Base-by-base conservation (phyloP, 2,329 filamentous ascomycete genomes). In the Penicillium nordicum region DNA sequence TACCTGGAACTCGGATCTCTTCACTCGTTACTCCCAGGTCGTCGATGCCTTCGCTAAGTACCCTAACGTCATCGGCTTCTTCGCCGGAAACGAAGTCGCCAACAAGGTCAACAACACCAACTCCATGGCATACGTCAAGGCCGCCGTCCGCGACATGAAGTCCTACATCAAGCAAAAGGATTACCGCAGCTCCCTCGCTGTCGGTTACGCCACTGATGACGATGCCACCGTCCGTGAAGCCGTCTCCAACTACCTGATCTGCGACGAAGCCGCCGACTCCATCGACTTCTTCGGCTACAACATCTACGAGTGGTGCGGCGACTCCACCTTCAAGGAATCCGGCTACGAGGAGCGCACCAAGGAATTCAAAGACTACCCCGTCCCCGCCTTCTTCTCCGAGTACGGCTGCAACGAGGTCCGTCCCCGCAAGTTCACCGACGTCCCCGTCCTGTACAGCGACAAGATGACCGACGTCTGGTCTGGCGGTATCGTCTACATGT, bases 251-350 rank as follows among this genome's bases (percentile, higher is more conserved):
- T 99, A 96, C 84, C 97, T 99, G 80, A 92, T 96, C 82, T 99
- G 94, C 72, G 90, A 92, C 55, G 64, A 70, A 58, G 75, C 84
- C 59, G 78, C 80, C 9, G 76, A 78, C 70, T 75, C 88, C 59
- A 96, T 97, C 64, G 94, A 99, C 78, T 97, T 95, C 82, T 99
- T 92, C 90, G 94, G 94, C 57, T 97, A 97, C 88, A 99, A 99
- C 83, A 96, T 97, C 79, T 99, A 99, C 84, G 96, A 92, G 51
- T 99, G 94, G 94, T 99, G 94, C 74, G 94, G 93, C 66, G 76
- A 92, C 66, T 96, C 90, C 70, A 85, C 80, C 68, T 94, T 88
- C 79, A 71, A 80, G 36, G 72, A 81, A 57, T 97, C 94, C 4
- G 90, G 91, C 53, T 99, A 92, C 78, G 81, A 88, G 63, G 82